Evolutionary conservation across 1,139 yeast species (phyloP).

Genomic region (Nematodospora anomalae): DNA sequence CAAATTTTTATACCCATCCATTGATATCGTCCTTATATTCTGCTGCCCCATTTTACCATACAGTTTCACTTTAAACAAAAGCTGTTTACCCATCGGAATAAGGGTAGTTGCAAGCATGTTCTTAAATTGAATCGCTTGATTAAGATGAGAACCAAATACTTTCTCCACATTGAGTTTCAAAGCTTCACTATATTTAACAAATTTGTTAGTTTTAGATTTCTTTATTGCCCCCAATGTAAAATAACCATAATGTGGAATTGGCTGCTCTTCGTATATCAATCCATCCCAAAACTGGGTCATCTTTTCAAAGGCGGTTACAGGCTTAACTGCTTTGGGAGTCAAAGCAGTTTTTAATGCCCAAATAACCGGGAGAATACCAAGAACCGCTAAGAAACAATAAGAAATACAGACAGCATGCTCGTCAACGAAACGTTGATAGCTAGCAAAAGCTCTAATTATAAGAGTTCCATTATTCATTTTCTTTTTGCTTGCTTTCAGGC

Average conservation of each 20-base stretch:
- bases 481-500: not conserved
- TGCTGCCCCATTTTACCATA: not conserved
- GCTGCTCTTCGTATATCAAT: slow-evolving; percentile 16
- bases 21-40: not conserved
- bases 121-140: too few species aligned
- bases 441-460: slow-evolving; percentile 7
- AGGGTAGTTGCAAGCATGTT: not conserved
- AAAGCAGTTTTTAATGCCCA: slow-evolving; percentile 6
- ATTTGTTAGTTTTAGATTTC: slow-evolving; percentile 10
- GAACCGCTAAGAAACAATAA: slow-evolving; percentile 18
- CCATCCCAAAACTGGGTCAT: slow-evolving; percentile 13
- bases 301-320: slow-evolving; percentile 12
- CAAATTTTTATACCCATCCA: not conserved
- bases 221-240: slow-evolving; percentile 9
- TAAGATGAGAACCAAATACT: not conserved
- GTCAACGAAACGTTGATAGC: slow-evolving; percentile 18
- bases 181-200: slow-evolving; percentile 5
- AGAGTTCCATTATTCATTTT: slow-evolving; percentile 1
- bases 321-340: slow-evolving; percentile 4
- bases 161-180: slow-evolving; percentile 2
- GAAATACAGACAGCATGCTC: slow-evolving; percentile 20
- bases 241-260: slow-evolving; percentile 2
- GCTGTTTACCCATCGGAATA: not conserved
- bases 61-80: not conserved
- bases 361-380: slow-evolving; percentile 12